Base-by-base conservation (phyloP, 1,284 basidiomycete genomes). In the Cystobasidium sp. region DNA sequence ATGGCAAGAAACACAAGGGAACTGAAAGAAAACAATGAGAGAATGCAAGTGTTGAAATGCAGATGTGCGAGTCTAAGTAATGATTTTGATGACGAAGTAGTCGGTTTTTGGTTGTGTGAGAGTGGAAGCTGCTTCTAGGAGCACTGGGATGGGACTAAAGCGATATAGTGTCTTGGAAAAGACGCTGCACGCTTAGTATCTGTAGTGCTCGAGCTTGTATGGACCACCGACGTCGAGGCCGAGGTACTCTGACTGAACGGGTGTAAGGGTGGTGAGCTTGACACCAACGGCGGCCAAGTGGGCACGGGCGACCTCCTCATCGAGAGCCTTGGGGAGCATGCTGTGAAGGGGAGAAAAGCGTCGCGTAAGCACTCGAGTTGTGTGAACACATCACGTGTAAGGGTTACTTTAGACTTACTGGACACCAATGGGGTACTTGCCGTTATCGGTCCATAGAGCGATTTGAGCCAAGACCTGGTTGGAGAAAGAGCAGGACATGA, bases 401-500 rank as follows among this genome's bases (percentile, higher is more conserved):
- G 80, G 79, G 79, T 79, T 49, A 78, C 9, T 80, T 75, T 78
- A 74, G 63, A 75, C 77, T 78, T 78, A 77, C 80, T 96, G 93
- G 73, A 96, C 94, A 78, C 94, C 94, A 79, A 97, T 88, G 74
- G 91, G 90, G 90, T 97, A 98, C 83, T 90, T 88, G 82, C 88
- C 87, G 52, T 90, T 90, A 80, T 91, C 92, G 74, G 91, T 94
- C 95, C 94, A 99, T 83, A 99, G 90, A 39, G 94, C 96, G 81
- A 99, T 98, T 86, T 99, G 96, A 64, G 96, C 96, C 79, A 99
- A 88, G 76, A 94, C 93, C 86, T 99, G 96, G 88, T 99, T 99
- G 84, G 93, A 86, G 88, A 99, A 99, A 71, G 97, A 99, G 87
- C 94, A 97, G 49, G 95, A 97, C 97, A 99, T 99, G 86, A 99